Evolutionary conservation across 2,329 filamentous ascomycete species (phyloP).

Genomic region (Metarhizium sp.): DNA sequence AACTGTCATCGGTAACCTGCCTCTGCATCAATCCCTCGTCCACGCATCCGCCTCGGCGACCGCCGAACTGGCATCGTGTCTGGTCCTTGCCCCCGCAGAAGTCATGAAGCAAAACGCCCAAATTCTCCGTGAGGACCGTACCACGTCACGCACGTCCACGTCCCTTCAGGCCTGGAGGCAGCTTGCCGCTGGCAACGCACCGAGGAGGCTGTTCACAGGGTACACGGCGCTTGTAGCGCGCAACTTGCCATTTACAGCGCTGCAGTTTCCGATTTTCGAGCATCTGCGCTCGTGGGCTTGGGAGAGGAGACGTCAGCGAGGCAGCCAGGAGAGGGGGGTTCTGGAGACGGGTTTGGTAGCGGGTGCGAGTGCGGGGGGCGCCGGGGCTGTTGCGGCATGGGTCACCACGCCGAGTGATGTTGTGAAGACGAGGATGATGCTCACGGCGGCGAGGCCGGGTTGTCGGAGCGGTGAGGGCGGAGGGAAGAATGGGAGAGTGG

Average conservation of each 20-base stretch:
- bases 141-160: slow-evolving; percentile 19
- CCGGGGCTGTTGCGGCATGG: slow-evolving; percentile 66
- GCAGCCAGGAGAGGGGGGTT: slow-evolving; percentile 26
- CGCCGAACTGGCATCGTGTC: slow-evolving; percentile 76
- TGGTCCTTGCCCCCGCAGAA: slow-evolving; percentile 80
- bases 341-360: slow-evolving; percentile 63
- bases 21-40: slow-evolving; percentile 57
- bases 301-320: slow-evolving; percentile 18
- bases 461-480: slow-evolving; percentile 1
- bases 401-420: slow-evolving; percentile 87
- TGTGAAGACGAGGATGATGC: slow-evolving; percentile 84
- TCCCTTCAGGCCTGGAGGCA: slow-evolving; percentile 41
- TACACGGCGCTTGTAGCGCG: slow-evolving; percentile 75
- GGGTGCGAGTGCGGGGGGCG: slow-evolving; percentile 61
- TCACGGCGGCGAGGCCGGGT: slow-evolving; percentile 40
- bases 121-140: slow-evolving; percentile 46
- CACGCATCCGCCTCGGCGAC: slow-evolving; percentile 65
- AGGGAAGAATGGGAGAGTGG: slow-evolving; percentile 11
- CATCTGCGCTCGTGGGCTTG: slow-evolving; percentile 48
- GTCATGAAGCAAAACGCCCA: slow-evolving; percentile 93
- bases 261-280: slow-evolving; percentile 87
- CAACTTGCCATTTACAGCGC: slow-evolving; percentile 78
- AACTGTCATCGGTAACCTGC: slow-evolving; percentile 44
- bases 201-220: slow-evolving; percentile 54
- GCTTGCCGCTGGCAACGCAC: slow-evolving; percentile 42